Percentiles rank a stretch among this genome's conserved stretches.
phyloP scores from a whole-genome alignment of 2,329 filamentous ascomycete species.

The Scedosporium dehoogii region DNA sequence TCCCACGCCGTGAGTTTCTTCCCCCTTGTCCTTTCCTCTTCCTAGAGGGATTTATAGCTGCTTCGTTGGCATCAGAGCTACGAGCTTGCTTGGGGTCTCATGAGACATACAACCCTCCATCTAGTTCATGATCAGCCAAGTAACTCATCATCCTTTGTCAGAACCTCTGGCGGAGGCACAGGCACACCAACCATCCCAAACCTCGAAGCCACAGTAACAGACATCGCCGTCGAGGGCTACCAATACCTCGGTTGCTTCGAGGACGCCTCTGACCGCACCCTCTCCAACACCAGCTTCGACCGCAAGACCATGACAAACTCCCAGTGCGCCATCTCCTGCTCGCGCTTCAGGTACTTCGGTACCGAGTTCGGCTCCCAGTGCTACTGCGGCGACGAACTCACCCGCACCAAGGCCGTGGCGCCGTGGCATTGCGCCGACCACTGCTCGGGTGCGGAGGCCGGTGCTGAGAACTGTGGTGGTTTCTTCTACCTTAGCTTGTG shows the following conservation, averaged over 20 bases:
- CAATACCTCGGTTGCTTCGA: neutral
- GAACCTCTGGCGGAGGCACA: neutral
- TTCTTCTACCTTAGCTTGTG: slow-evolving; percentile 1
- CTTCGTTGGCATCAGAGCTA: neutral
- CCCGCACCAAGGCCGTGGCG: neutral
- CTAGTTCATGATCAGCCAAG: neutral
- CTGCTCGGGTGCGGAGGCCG: neutral
- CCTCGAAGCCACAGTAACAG: neutral
- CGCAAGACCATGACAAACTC: slow-evolving; percentile 41
- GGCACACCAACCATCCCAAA: neutral
- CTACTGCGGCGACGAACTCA: neutral
- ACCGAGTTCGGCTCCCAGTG: slow-evolving; percentile 43
- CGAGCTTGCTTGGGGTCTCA: neutral
- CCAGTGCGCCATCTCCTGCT: slow-evolving; percentile 35
- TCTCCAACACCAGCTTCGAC: slow-evolving; percentile 27
- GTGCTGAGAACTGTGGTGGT: neutral
- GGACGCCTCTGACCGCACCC: slow-evolving; percentile 23
- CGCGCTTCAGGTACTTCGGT: slow-evolving; percentile 35
- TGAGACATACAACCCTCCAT: neutral
- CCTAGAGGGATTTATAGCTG: neutral
- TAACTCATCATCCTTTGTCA: neutral
- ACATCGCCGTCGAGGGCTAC: neutral
- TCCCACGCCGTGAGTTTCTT: neutral
- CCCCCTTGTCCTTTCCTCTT: neutral
- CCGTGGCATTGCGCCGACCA: neutral